These are phyloP conservation scores for Zychaea mexicana DNA, from an alignment of 371 early-diverging fungal species.

Conservation along the genomic window DNA sequence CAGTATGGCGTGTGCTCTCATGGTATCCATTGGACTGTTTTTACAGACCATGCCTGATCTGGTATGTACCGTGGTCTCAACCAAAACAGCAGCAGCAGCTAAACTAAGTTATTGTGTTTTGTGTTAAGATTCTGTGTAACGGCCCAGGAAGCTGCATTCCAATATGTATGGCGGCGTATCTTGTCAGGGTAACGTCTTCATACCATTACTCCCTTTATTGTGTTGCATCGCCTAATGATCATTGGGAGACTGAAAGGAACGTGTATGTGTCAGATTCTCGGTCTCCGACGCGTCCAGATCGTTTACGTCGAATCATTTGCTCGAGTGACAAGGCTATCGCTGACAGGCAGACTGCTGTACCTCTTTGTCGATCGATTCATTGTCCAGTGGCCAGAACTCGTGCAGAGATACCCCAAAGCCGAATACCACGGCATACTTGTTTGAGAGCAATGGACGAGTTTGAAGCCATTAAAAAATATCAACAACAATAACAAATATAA, in stretches of 20 bases:
- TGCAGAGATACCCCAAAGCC: constrained; percentile 57
- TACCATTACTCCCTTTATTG: not conserved
- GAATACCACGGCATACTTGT: constrained; percentile 70
- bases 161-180: constrained; percentile 61
- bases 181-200: constrained; percentile 52
- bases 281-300: constrained; percentile 61
- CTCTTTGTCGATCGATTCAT: constrained; percentile 81
- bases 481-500: no score
- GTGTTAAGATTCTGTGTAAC: constrained; percentile 79
- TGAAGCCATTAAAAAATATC: not conserved
- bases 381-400: constrained; percentile 88
- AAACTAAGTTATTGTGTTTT: not conserved
- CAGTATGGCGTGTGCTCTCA: constrained; percentile 47
- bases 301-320: constrained; percentile 94
- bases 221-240: not conserved
- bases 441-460: no score
- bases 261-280: constrained; percentile 48
- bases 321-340: constrained; percentile 78
- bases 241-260: no score
- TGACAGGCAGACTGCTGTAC: constrained; percentile 85
- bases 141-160: constrained; percentile 97
- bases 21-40: constrained; percentile 41
- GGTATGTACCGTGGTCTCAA: constrained; percentile 32
- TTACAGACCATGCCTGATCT: constrained; percentile 52
- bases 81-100: not conserved